phyloP scores from a whole-genome alignment of 2,329 filamentous ascomycete genomes.

The Stemphylium lycopersici region DNA sequence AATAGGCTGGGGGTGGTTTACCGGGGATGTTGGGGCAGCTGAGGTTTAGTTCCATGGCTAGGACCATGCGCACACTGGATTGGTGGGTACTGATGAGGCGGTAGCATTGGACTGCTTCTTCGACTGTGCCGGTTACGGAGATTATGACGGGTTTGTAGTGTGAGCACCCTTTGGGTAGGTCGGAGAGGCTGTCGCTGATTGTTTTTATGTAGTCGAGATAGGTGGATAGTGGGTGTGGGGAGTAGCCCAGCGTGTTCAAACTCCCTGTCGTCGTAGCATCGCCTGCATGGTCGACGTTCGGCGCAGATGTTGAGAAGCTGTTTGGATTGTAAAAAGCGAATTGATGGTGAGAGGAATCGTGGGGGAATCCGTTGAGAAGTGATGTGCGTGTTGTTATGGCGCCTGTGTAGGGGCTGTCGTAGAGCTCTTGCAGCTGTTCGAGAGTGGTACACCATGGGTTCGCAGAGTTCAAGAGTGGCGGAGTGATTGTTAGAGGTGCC shows the following conservation, averaged over 20 bases:
- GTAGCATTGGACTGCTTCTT: slow-evolving; percentile 65
- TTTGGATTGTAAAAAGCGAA: slow-evolving; percentile 67
- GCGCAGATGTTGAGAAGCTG: slow-evolving; percentile 35
- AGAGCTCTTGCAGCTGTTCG: slow-evolving; percentile 66
- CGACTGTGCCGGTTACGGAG: slow-evolving; percentile 70
- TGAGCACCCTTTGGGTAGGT: slow-evolving; percentile 1
- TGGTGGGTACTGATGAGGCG: slow-evolving; percentile 52
- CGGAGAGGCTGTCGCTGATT: slow-evolving; percentile 49
- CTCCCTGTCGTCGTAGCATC: slow-evolving; percentile 36
- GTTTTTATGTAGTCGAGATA: slow-evolving; percentile 65
- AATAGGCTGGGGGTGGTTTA: slow-evolving; percentile 74
- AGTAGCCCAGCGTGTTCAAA: slow-evolving; percentile 78
- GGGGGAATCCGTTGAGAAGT: slow-evolving; percentile 67
- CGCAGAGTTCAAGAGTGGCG: slow-evolving; percentile 75
- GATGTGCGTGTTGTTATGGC: slow-evolving; percentile 77
- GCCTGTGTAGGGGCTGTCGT: slow-evolving; percentile 67
- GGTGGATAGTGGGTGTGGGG: slow-evolving; percentile 63
- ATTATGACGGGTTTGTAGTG: slow-evolving; percentile 67
- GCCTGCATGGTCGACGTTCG: slow-evolving; percentile 25
- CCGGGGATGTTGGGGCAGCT: slow-evolving; percentile 76
- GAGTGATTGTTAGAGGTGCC: slow-evolving; percentile 59
- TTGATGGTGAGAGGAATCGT: slow-evolving; percentile 66
- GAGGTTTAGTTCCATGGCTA: slow-evolving; percentile 78
- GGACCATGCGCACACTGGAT: slow-evolving; percentile 49
- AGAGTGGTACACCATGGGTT: slow-evolving; percentile 75